phyloP scores from a whole-genome alignment of 805 yeast species.

The Saccharomyces mikatae region DNA sequence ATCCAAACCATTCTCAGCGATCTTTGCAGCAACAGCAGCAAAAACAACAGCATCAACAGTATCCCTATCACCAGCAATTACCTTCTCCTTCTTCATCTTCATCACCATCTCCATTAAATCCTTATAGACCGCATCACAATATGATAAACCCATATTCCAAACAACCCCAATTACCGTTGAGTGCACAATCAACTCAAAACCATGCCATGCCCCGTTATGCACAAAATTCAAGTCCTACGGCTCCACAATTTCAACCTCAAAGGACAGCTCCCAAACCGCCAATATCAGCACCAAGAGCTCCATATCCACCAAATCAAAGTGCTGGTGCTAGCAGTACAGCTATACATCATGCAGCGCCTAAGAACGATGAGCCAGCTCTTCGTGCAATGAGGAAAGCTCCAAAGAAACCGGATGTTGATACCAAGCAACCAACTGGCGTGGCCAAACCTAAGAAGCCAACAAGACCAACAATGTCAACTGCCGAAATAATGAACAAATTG shows the following conservation, averaged over 20 bases:
- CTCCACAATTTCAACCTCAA: slow-evolving; percentile 21
- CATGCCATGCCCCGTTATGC: slow-evolving; percentile 4
- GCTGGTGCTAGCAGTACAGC: slow-evolving; percentile 35
- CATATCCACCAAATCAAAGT: slow-evolving; percentile 8
- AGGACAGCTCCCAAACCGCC: slow-evolving; percentile 21
- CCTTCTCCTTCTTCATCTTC: slow-evolving; percentile 10
- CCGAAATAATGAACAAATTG: slow-evolving; percentile 75
- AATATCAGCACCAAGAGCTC: not conserved
- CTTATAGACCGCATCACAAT: slow-evolving; percentile 20
- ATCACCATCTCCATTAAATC: slow-evolving; percentile 3
- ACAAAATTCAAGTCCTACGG: slow-evolving; percentile 5
- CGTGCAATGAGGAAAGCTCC: slow-evolving; percentile 26
- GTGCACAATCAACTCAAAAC: slow-evolving; percentile 3
- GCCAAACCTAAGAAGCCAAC: slow-evolving; percentile 38
- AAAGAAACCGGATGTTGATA: slow-evolving; percentile 18
- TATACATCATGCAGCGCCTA: slow-evolving; percentile 12
- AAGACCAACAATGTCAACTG: slow-evolving; percentile 69
- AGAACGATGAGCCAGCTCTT: slow-evolving; percentile 13
- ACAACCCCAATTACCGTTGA: slow-evolving; percentile 2
- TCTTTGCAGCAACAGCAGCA: slow-evolving; percentile 2
- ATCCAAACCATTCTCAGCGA: slow-evolving; percentile 9
- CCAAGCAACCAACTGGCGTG: slow-evolving; percentile 25
- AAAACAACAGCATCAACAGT: slow-evolving; percentile 16
- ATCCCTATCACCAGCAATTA: slow-evolving; percentile 19
- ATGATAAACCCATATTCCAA: slow-evolving; percentile 19